Evolutionary conservation across 768 basidiomycete genomes (phyloP).

Genomic region (Phlebiopsis gigantea): DNA sequence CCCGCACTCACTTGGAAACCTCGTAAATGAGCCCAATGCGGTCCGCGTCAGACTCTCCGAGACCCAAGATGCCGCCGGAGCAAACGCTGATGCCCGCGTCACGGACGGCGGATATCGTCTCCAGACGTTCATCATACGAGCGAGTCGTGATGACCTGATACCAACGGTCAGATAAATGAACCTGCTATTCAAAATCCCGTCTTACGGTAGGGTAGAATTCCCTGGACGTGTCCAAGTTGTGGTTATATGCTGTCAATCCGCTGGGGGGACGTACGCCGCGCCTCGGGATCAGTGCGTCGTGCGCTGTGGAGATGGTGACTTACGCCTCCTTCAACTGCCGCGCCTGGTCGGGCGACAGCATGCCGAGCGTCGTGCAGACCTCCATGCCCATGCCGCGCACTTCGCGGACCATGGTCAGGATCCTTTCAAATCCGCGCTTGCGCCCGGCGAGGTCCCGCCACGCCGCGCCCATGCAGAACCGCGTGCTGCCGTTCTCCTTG

Average conservation of each 20-base stretch:
- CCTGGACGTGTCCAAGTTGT: conserved; percentile 96
- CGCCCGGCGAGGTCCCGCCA: conserved; percentile 94
- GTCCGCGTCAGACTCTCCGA: conserved; percentile 88
- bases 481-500: conserved; percentile 93
- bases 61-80: conserved; percentile 91
- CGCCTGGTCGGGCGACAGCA: conserved; percentile 94
- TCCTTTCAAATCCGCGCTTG: conserved; percentile 90
- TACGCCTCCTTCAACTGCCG: conserved; percentile 89
- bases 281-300: background rate
- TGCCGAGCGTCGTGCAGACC: conserved; percentile 97
- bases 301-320: conserved; percentile 23
- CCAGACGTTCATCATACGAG: conserved; percentile 88
- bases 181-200: background rate
- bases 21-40: conserved; percentile 93
- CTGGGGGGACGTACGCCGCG: no score
- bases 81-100: conserved; percentile 97
- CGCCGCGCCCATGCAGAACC: conserved; percentile 99
- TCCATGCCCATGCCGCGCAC: conserved; percentile 98
- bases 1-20: conserved; percentile 70
- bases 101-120: conserved; percentile 85
- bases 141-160: conserved; percentile 89
- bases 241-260: conserved; percentile 96
- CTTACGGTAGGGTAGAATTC: conserved; percentile 90
- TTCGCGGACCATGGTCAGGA: conserved; percentile 86
- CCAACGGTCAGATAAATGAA: conserved; percentile 1